Base-by-base conservation (phyloP, 2,329 filamentous ascomycete species). In the Chaetomiaceae sp. region DNA sequence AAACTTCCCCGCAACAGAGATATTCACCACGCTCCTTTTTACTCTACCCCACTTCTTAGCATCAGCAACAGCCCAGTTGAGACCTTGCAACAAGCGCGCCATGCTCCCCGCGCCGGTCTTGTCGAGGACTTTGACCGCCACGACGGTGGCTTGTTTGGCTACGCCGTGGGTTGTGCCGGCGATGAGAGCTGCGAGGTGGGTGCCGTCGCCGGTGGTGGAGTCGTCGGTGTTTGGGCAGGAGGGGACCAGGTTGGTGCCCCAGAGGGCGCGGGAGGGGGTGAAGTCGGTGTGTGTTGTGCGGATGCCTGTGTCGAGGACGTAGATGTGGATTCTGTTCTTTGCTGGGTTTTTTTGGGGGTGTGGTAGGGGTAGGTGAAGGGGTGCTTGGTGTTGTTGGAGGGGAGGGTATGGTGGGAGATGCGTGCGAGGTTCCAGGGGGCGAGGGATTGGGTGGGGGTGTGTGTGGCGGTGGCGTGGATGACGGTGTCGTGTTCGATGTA, bases 301-400 rank as follows among this genome's bases (percentile, higher is more conserved):
- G 47, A 75, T 68, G 33, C 73, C 73, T 4, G 70, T 73, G 60
- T 76, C 73, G 48, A 76, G 64, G 19, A 76, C 55, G 55, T 75
- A 76, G 40, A 68, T 63, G 50, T 67, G 72, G 10, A 57, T 58
- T 13, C 54, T 59, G 1, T 39, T n/a, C n/a, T 64, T 65, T 5
- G 61, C 58, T 1, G 54, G 53, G 19, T 40, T 35, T 44, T 63
- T 60, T 52, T 65, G 67, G 31, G 55, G 50, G 51, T 66, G 67
- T 46, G 54, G 53, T 65, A 67, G 31, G 55, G 50, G 51, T 66
- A 67, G 47, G 54, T 52, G 37, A 48, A 49, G 14, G 19, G 44
- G 16, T 40, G 8, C n/a, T 19, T 44, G n/a, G n/a, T n/a, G n/a
- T n/a, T n/a, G n/a, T n/a, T n/a, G n/a, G n/a, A n/a, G n/a, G n/a